These are phyloP conservation scores for Senna tora DNA, from an alignment of 306 rosid genomes.

Conservation along the genomic window DNA sequence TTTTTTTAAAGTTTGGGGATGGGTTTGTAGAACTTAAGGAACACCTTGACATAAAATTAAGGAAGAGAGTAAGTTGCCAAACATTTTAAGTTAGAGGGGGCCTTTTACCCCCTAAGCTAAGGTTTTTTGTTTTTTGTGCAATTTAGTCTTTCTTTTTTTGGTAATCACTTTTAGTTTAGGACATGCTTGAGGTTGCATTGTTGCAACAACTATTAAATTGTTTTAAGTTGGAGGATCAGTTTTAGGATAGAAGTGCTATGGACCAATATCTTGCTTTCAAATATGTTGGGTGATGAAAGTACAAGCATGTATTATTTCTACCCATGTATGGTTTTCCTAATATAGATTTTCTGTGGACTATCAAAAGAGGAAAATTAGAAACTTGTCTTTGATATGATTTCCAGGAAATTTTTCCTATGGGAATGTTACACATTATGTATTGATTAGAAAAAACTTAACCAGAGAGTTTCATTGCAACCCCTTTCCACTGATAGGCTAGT, in stretches of 20 bases:
- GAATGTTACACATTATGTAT: neutral
- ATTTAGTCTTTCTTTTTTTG: neutral
- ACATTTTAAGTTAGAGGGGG: too few relatives aligned
- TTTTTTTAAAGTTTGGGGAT: too few relatives aligned
- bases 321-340: neutral
- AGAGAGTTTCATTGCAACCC: slow-evolving; percentile 16
- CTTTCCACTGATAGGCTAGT: slow-evolving; percentile 8
- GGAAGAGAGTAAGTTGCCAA: too few relatives aligned
- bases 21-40: too few relatives aligned
- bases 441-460: neutral
- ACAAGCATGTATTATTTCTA: neutral
- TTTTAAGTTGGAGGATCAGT: neutral
- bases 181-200: neutral
- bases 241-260: slow-evolving; percentile 19
- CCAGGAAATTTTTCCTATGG: slow-evolving; percentile 4
- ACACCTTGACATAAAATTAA: too few relatives aligned
- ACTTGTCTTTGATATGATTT: slow-evolving; percentile 8
- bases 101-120: too few relatives aligned
- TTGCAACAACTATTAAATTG: neutral
- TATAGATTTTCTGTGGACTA: neutral
- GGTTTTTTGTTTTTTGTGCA: too few relatives aligned
- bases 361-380: slow-evolving; percentile 1
- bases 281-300: slow-evolving; percentile 9
- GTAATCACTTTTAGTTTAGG: neutral
- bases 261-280: neutral